These are phyloP conservation scores for Adansonia gregorii DNA, from an alignment of 441 rosid species.

Conservation along the genomic window DNA sequence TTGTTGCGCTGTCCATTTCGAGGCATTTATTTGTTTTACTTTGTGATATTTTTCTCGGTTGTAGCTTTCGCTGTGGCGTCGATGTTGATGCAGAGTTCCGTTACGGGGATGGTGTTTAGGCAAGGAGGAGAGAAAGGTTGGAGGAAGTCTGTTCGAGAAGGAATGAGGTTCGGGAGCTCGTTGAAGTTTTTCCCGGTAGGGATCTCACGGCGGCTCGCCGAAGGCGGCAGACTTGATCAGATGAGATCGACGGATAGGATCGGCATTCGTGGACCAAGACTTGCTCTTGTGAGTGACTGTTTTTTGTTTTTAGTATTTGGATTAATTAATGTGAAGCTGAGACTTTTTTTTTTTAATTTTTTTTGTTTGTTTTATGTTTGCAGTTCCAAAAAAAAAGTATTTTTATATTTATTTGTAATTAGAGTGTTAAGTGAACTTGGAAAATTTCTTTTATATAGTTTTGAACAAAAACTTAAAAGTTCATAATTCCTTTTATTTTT, in stretches of 20 bases:
- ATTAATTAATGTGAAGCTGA: not conserved
- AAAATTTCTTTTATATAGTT: not conserved
- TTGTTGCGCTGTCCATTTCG: slow-evolving; percentile 53
- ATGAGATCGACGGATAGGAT: slow-evolving; percentile 52
- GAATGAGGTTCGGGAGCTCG: slow-evolving; percentile 58
- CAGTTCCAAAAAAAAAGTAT: not conserved
- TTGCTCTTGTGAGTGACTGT: slow-evolving; percentile 75
- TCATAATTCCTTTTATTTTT: not conserved
- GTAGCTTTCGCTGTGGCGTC: slow-evolving; percentile 78
- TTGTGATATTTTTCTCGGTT: slow-evolving; percentile 57
- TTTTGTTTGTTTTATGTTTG: not conserved
- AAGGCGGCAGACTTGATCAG: slow-evolving; percentile 57
- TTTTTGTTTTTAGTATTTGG: not conserved
- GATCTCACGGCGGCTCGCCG: slow-evolving; percentile 39
- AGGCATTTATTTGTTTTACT: slow-evolving; percentile 66
- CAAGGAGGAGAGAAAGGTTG: slow-evolving; percentile 50
- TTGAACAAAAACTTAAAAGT: not conserved
- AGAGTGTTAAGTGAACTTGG: not conserved
- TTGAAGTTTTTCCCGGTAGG: slow-evolving; percentile 60
- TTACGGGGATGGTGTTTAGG: slow-evolving; percentile 52
- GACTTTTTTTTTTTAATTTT: not conserved
- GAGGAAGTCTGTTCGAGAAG: slow-evolving; percentile 43
- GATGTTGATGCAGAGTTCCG: slow-evolving; percentile 76
- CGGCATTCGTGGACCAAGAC: slow-evolving; percentile 81
- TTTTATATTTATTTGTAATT: not conserved